Base-by-base conservation (phyloP, 164 flowering plant genomes). In the Akebia trifoliata region DNA sequence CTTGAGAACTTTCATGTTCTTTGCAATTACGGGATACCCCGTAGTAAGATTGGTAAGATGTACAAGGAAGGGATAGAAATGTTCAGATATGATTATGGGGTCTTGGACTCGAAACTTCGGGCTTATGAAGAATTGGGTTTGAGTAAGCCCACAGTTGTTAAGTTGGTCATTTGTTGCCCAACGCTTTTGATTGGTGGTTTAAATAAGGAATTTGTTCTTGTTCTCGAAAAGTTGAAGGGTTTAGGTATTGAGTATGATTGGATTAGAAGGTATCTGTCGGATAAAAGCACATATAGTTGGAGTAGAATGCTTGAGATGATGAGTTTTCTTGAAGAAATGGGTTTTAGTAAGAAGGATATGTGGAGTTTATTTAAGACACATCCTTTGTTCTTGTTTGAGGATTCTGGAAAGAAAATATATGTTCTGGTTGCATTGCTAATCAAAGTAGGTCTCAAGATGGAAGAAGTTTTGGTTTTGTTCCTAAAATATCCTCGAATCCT, bases 11-110 rank as follows among this genome's bases (percentile, higher is more conserved):
- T 71, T 69, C 71, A 65, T 55, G 73, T 76, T 14, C 69, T 86
- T 54, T 85, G 78, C 71, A 52, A 79, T 47, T 83, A 80, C 66
- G 97, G 97, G 2, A 26, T 90, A 65, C 55, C 75, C 0, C 68
- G 81, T 0, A 57, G 62, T 61, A 80, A 72, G 67, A 78, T 85
- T 10, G 97, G 97, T 20, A 81, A 64, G 72, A 74, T 90, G 18
- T 89, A 65, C 43, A 74, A 54, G 71, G 80, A 76, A 57, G 91
- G 78, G 20, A 37, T 12, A 1, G 81, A 82, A 57, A 68, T 83
- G 32, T 84, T 86, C 61, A 31, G 63, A 56, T 80, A 76, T 66
- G 77, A 68, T 18, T 9, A 20, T 60, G 85, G 85, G 12, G 72
- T 81, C 45, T 64, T 90, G 78, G 28, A 3, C 1, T 70, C 66